Conservation (phyloP, 1,139 yeast genomes). For the Zhuliangozyma parablackwelliae region DNA sequence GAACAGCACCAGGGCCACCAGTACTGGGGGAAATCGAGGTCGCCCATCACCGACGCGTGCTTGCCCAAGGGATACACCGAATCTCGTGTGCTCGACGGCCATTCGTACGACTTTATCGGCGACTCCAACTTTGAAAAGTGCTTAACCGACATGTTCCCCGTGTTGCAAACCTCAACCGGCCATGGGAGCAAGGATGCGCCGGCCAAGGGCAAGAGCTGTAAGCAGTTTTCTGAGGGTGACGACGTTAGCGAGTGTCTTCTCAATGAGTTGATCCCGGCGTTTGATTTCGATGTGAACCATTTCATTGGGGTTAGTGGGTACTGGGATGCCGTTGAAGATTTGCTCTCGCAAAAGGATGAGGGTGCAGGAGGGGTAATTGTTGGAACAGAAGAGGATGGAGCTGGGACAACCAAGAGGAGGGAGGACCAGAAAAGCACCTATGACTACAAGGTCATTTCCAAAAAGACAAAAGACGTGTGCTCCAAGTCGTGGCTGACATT, state of each 20-base stretch:
- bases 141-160: constrained; percentile 47
- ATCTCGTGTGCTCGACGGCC: constrained; percentile 19
- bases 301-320: constrained; percentile 81
- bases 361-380: neutral
- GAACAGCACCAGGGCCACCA: constrained; percentile 11
- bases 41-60: constrained; percentile 56
- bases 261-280: constrained; percentile 55
- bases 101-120: constrained; percentile 45
- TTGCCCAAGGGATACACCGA: constrained; percentile 45
- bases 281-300: constrained; percentile 63
- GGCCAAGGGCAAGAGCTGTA: constrained; percentile 19
- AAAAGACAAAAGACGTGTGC: constrained; percentile 46
- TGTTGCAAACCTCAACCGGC: constrained; percentile 38
- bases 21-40: constrained; percentile 14
- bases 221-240: constrained; percentile 24
- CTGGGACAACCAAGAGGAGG: constrained; percentile 2
- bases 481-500: constrained; percentile 36
- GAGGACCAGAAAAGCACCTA: constrained; percentile 16
- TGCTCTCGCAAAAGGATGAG: constrained; percentile 27
- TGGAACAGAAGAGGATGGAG: neutral
- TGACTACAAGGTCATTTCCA: constrained; percentile 37
- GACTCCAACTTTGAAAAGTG: constrained; percentile 59
- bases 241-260: constrained; percentile 48
- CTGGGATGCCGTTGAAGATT: constrained; percentile 64
- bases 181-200: too few relatives aligned